Percentiles rank a stretch among this genome's conserved stretches.
phyloP scores from a whole-genome alignment of 1,284 basidiomycete genomes.

The Ceratobasidium sp. region DNA sequence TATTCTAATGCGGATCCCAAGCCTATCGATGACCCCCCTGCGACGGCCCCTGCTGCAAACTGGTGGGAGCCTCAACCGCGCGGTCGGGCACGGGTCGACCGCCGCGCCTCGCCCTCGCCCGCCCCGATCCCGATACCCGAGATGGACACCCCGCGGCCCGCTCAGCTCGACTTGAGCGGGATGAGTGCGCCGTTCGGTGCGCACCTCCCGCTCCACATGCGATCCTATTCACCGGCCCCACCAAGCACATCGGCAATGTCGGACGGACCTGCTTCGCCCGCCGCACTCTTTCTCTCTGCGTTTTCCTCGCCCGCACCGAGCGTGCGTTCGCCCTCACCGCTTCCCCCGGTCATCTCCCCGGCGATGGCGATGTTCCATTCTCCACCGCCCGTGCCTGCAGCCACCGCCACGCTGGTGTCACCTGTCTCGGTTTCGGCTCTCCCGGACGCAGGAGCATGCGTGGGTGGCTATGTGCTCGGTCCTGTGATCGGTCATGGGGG shows the following conservation, averaged over 20 bases:
- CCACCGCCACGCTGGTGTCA: slow-evolving; percentile 33
- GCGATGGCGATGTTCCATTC: slow-evolving; percentile 48
- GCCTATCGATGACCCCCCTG: neutral
- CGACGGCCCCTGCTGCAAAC: slow-evolving; percentile 7
- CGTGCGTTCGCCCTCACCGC: slow-evolving; percentile 39
- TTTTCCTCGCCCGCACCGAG: slow-evolving; percentile 62
- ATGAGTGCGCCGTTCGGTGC: slow-evolving; percentile 3
- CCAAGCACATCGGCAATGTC: slow-evolving; percentile 30
- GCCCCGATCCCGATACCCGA: slow-evolving; percentile 32
- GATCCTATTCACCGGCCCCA: slow-evolving; percentile 33
- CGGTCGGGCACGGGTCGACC: slow-evolving; percentile 14
- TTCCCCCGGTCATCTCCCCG: slow-evolving; percentile 32
- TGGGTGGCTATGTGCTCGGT: slow-evolving; percentile 78
- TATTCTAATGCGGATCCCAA: neutral
- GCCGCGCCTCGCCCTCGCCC: slow-evolving; percentile 14
- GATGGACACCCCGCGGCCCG: slow-evolving; percentile 13
- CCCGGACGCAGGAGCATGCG: slow-evolving; percentile 38
- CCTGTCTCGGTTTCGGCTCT: slow-evolving; percentile 26
- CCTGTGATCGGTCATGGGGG: slow-evolving; percentile 85
- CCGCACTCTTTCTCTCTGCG: slow-evolving; percentile 81
- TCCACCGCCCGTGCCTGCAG: slow-evolving; percentile 16
- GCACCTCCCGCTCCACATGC: slow-evolving; percentile 41
- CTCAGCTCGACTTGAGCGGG: slow-evolving; percentile 8
- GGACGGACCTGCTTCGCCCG: slow-evolving; percentile 67
- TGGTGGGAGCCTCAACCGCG: slow-evolving; percentile 41